These are phyloP conservation scores for Ascochyta viciae-villosae DNA, from an alignment of 2,329 filamentous ascomycete genomes.

Conservation along the genomic window DNA sequence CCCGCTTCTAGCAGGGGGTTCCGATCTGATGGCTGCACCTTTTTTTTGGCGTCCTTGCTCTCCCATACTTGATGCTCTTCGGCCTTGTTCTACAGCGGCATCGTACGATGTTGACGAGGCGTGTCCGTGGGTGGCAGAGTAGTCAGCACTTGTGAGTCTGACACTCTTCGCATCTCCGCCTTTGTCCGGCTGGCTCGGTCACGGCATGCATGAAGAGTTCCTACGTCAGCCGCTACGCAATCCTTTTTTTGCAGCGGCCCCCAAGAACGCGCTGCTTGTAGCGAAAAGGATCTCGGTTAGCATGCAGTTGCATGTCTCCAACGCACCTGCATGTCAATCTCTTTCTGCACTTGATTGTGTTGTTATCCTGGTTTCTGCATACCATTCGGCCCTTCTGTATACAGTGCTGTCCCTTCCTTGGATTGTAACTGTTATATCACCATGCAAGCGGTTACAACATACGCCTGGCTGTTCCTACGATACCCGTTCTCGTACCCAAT, in stretches of 20 bases:
- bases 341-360: background rate
- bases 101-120: conserved; percentile 27
- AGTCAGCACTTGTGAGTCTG: conserved; percentile 21
- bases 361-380: conserved; percentile 2
- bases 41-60: conserved; percentile 14
- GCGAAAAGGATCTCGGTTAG: background rate
- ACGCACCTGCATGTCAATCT: conserved; percentile 1
- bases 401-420: background rate
- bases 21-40: conserved; percentile 27
- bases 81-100: conserved; percentile 22
- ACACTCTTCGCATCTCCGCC: conserved; percentile 22
- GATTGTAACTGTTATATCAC: conserved; percentile 1
- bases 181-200: conserved; percentile 24
- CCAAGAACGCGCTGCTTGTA: background rate
- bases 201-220: conserved; percentile 9
- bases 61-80: conserved; percentile 10
- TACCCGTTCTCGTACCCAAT: background rate
- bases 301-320: background rate
- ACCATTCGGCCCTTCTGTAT: conserved; percentile 10
- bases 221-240: conserved; percentile 14
- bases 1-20: conserved; percentile 21
- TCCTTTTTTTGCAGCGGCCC: background rate
- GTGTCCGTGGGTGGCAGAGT: conserved; percentile 30
- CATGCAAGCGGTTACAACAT: conserved; percentile 1
- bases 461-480: background rate